Conservation (phyloP, 148 eudicot genomes). For the Rhododendron williamsianum region DNA sequence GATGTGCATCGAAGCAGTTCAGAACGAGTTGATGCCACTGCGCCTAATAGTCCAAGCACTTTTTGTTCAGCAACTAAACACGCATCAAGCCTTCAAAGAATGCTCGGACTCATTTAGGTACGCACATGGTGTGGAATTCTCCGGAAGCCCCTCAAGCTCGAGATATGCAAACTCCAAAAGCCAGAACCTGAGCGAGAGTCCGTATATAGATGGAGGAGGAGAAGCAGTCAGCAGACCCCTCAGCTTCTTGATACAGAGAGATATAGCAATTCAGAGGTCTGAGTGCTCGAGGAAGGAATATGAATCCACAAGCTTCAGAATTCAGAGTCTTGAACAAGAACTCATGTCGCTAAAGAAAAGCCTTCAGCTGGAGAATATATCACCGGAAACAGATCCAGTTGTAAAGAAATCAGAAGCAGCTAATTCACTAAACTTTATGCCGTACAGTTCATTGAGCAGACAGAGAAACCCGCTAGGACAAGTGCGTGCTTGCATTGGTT, state of each 20-base stretch:
- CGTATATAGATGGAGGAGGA: constrained; percentile 32
- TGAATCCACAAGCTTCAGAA: constrained; percentile 83
- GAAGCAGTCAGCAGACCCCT: constrained; percentile 3
- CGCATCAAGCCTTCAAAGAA: constrained; percentile 51
- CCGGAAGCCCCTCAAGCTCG: constrained; percentile 70
- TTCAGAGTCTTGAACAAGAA: constrained; percentile 78
- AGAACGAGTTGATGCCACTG: constrained; percentile 87
- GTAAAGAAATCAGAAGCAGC: constrained; percentile 26
- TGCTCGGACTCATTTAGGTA: constrained; percentile 45
- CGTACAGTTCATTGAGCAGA: constrained; percentile 27
- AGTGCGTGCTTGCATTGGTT: constrained; percentile 65
- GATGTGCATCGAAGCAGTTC: constrained; percentile 86
- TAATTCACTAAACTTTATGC: constrained; percentile 3
- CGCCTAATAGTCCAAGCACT: constrained; percentile 87
- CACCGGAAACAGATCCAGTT: constrained; percentile 24
- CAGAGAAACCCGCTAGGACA: constrained; percentile 50
- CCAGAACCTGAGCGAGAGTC: constrained; percentile 53
- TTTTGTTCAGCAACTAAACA: constrained; percentile 77
- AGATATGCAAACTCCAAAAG: constrained; percentile 44
- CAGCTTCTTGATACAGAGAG: constrained; percentile 1
- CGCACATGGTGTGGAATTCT: constrained; percentile 48
- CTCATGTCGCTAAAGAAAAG: constrained; percentile 56
- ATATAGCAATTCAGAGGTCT: constrained; percentile 13
- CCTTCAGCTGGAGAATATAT: constrained; percentile 36
- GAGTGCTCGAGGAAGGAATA: constrained; percentile 47